phyloP scores from a whole-genome alignment of 1,284 basidiomycete species.

The Boletellus deceptivus region DNA sequence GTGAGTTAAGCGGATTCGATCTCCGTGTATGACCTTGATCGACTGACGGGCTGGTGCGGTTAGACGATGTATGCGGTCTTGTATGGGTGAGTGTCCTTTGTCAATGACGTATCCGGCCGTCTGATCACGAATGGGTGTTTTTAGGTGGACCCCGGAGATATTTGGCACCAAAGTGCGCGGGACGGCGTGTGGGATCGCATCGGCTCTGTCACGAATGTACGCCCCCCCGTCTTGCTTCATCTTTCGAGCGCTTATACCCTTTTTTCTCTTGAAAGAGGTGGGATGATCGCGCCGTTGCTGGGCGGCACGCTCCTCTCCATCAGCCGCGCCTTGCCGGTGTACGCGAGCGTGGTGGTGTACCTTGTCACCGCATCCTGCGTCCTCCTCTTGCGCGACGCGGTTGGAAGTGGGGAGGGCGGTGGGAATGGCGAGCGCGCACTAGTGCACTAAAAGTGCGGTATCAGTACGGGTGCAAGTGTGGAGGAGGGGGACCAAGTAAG shows the following conservation, averaged over 20 bases:
- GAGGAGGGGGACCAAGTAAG: too few relatives aligned
- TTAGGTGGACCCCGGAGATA: constrained; percentile 86
- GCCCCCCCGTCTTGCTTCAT: constrained; percentile 18
- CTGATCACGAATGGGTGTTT: not conserved
- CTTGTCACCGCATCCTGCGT: constrained; percentile 66
- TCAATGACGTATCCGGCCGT: too few relatives aligned
- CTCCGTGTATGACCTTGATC: not conserved
- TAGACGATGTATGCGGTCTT: constrained; percentile 90
- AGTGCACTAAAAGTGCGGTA: constrained; percentile 15
- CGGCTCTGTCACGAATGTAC: constrained; percentile 83
- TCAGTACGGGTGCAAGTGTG: not conserved
- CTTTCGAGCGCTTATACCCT: not conserved
- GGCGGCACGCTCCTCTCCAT: constrained; percentile 81
- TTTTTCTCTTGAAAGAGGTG: constrained; percentile 54
- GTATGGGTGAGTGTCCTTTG: constrained; percentile 54
- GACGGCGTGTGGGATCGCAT: constrained; percentile 89
- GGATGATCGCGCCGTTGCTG: constrained; percentile 86
- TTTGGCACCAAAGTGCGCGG: constrained; percentile 87
- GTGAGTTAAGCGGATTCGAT: constrained; percentile 38
- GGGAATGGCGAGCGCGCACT: constrained; percentile 10
- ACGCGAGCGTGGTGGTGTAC: constrained; percentile 73
- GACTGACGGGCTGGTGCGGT: not conserved
- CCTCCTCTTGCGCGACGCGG: constrained; percentile 50
- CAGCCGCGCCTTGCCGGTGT: constrained; percentile 74
- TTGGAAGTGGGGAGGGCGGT: constrained; percentile 11